Evolutionary conservation across 1,139 yeast genomes (phyloP).

Genomic region (Sporopachydermia cereana): DNA sequence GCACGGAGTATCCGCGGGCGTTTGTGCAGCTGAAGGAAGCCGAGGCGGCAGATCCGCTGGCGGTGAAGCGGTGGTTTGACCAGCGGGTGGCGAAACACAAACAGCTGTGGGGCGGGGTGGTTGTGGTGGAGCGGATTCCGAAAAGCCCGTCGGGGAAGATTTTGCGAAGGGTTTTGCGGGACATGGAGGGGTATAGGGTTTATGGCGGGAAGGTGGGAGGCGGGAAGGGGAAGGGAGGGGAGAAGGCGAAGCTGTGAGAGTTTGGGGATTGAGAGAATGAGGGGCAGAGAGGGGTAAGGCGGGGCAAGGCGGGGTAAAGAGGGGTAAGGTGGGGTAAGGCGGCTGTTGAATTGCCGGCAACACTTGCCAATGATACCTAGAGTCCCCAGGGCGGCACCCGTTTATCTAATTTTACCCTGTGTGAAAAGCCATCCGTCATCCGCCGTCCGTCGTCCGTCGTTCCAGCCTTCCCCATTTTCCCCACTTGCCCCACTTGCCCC

Average conservation of each 20-base stretch:
- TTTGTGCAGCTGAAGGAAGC: constrained; percentile 19
- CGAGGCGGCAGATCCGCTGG: constrained; percentile 1
- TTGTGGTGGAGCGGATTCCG: constrained; percentile 24
- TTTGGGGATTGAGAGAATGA: too few species aligned
- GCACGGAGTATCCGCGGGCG: constrained; percentile 28
- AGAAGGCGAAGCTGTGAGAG: neutral
- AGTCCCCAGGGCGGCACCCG: too few species aligned
- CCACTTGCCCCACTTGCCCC: too few species aligned
- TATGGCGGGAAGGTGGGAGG: constrained; percentile 1
- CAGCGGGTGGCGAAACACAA: constrained; percentile 26
- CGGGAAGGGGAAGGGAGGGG: neutral
- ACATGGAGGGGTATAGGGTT: constrained; percentile 4
- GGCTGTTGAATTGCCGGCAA: too few species aligned
- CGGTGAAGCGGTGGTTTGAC: constrained; percentile 22
- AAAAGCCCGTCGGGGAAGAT: constrained; percentile 31
- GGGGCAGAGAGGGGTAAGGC: too few species aligned
- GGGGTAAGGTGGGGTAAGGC: too few species aligned
- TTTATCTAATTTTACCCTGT: too few species aligned
- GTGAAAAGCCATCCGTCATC: too few species aligned
- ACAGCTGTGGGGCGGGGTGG: constrained; percentile 28
- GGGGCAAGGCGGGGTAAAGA: too few species aligned
- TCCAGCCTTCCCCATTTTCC: too few species aligned
- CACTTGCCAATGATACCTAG: too few species aligned
- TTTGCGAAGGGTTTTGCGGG: constrained; percentile 22
- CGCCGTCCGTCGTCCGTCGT: too few species aligned